Evolutionary conservation across 1,284 basidiomycete species (phyloP), one percentile per base, ranked within the genome.

Genomic region (Spongiforma sp.): DNA sequence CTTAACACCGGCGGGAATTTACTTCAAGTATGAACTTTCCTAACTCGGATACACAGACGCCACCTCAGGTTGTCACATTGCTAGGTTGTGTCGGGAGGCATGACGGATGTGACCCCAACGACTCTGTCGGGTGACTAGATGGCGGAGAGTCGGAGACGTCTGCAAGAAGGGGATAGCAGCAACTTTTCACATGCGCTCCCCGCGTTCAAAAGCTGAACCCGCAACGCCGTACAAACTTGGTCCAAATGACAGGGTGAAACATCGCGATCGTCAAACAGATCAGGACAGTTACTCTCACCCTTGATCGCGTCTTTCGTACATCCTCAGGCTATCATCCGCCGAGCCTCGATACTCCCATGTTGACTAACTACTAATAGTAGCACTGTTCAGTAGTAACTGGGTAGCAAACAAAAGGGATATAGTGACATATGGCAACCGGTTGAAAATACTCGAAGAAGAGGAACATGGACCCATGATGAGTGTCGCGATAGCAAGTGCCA

Each of bases 161-260:
- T 69, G 67, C 19, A 74, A n/a, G n/a, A 71, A 28, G 48, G 50
- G 17, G 83, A 79, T 43, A 83, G 67, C 9, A 77, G 69, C 7
- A 91, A 76, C 70, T 89, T 89, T 26, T 81, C 76, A 12, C 84
- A 66, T 0, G 88, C 89, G n/a, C n/a, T n/a, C 71, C 90, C 89
- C 1, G 74, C 64, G 68, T 89, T 90, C 9, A 77, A 79, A 0
- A 89, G 88, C 63, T 90, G 89, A 5, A 89, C 71, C 64, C 79
- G 82, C 24, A 91, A 76, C 12, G 86, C 82, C 3, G 84, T 80
- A 15, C 86, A 83, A 6, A 90, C n/a, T n/a, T n/a, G 74, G 72
- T 91, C 89, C 89, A 64, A 17, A 26, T 52, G 50, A 26, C 11
- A 28, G 21, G 50, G 50, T 52, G n/a, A n/a, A 52, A 12, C 5